These are phyloP conservation scores for Camellia lanceoleosa DNA, from an alignment of 148 eudicot genomes.

Conservation along the genomic window DNA sequence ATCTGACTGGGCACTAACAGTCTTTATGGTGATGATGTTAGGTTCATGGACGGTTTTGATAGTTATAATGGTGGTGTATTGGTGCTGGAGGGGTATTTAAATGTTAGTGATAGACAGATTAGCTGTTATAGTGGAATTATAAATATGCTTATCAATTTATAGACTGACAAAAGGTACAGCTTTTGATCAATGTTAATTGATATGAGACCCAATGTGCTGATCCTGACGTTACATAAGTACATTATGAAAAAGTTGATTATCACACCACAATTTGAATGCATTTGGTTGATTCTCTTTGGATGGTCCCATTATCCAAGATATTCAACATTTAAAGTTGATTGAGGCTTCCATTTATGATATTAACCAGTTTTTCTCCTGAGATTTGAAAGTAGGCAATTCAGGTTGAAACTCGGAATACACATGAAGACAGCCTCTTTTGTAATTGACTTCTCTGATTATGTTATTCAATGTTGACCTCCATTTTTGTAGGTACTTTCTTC, in stretches of 20 bases:
- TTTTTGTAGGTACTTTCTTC: constrained; percentile 84
- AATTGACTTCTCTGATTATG: not conserved
- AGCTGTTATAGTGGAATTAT: not conserved
- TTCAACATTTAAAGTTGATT: not conserved
- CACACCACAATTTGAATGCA: not conserved
- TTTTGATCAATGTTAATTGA: not conserved
- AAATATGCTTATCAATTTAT: not conserved
- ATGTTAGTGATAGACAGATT: not conserved
- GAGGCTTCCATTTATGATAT: constrained; percentile 5
- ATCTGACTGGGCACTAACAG: not conserved
- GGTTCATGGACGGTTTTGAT: not conserved
- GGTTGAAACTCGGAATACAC: not conserved
- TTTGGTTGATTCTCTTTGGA: not conserved
- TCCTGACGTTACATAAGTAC: too few species aligned
- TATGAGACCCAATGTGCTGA: not conserved
- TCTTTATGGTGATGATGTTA: not conserved
- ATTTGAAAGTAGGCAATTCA: not conserved
- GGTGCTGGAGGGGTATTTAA: not conserved
- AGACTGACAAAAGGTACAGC: not conserved
- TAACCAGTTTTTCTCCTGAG: not conserved
- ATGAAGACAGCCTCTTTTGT: not conserved
- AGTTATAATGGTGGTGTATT: not conserved
- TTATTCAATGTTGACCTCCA: not conserved
- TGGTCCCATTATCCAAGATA: not conserved
- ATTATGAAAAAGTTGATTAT: not conserved